Conservation (phyloP, 345 rosid species). For the Eucalyptus tenuipes region DNA sequence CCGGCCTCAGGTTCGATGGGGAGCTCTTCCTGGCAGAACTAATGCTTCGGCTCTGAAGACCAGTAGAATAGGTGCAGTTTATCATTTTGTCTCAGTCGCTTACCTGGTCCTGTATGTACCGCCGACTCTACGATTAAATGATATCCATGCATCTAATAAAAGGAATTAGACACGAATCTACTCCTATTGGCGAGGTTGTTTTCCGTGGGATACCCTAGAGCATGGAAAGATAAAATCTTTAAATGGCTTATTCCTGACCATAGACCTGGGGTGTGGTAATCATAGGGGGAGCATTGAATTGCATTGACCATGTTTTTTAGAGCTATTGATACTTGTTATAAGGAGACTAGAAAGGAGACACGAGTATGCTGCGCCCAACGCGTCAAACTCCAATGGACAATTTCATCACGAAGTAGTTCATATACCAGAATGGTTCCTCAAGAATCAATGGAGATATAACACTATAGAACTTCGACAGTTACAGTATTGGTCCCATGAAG, state of each 20-base stretch:
- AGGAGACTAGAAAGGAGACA: neutral
- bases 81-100: neutral
- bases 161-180: neutral
- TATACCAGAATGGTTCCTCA: neutral
- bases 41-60: constrained; percentile 21
- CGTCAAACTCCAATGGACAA: neutral
- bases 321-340: neutral
- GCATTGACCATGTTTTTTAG: neutral
- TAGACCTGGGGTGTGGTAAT: neutral
- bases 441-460: neutral
- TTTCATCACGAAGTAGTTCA: neutral
- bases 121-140: neutral
- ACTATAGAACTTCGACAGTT: neutral
- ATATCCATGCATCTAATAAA: neutral
- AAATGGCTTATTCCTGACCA: neutral
- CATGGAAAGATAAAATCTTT: neutral
- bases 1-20: constrained; percentile 61
- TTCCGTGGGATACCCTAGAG: neutral
- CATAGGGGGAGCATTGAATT: neutral
- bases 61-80: neutral
- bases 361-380: neutral
- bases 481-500: neutral
- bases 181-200: neutral
- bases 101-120: neutral
- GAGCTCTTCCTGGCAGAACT: constrained; percentile 73